Evolutionary conservation across 257 asterid genomes (phyloP), one percentile per base, ranked within the genome.

Genomic region (Solanum piurae): DNA sequence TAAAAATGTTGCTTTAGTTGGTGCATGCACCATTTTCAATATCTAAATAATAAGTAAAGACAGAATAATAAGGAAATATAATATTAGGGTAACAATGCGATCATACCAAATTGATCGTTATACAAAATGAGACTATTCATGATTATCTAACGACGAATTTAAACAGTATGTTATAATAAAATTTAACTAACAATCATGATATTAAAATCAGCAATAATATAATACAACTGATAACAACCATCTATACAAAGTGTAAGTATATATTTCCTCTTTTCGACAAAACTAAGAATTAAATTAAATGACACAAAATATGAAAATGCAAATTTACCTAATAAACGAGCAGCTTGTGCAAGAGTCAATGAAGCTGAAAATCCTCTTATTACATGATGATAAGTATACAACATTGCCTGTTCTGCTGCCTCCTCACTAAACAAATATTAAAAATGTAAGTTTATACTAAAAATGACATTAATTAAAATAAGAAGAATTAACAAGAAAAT

Each of bases 301-400:
- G 6, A 62, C 9, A 66, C 7, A 12, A 27, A 66, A 66, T 7
- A 27, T 68, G 6, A 68, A 27, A 68, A 68, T 12, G 9, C 74
- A 68, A 27, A 49, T 74, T 85, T 69, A 86, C 87, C 10, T 55
- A 37, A n/a, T 12, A 89, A 72, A 37, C 18, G 85, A 16, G 68
- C 13, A 21, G 88, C 90, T 12, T 89, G 89, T 62, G 87, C 79
- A 2, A 79, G 86, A 82, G 89, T 89, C 6, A 89, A 75, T 71
- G 83, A 86, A 58, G 87, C 87, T 2, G 87, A 86, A 74, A 89
- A 89, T 82, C 90, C 89, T 52, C 76, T 55, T 58, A 86, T 86
- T 36, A 29, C 89, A 58, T 86, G 20, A 18, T 52, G 29, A 66
- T 88, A 89, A 71, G 75, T 71, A 69, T 89, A 89, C 33, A 76